These are phyloP conservation scores for Drechslerella stenobrocha DNA, from an alignment of 2,329 filamentous ascomycete species.

Conservation along the genomic window DNA sequence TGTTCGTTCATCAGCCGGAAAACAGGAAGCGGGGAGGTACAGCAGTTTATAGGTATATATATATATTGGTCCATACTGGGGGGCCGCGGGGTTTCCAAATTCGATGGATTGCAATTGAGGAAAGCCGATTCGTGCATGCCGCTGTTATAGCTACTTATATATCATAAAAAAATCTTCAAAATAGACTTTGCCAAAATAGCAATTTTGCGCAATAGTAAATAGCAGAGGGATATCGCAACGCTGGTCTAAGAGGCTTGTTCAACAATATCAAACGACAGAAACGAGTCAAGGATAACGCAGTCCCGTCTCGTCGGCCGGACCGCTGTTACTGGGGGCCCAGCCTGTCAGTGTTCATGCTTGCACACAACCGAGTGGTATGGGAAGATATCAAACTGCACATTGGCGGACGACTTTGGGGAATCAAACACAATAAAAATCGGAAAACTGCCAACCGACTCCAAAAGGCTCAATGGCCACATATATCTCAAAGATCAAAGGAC, in stretches of 20 bases:
- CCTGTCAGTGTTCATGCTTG: conserved; percentile 19
- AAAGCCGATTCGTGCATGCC: conserved; percentile 3
- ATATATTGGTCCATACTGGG: too few relatives aligned
- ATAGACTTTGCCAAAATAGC: background rate
- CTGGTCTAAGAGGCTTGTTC: conserved; percentile 35
- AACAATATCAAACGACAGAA: conserved; percentile 6
- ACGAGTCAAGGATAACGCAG: background rate
- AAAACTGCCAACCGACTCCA: conserved; percentile 40
- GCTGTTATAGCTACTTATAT: conserved; percentile 16
- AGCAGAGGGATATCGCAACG: conserved; percentile 34
- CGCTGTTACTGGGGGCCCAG: too few relatives aligned
- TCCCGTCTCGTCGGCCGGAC: background rate
- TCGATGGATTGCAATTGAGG: too few relatives aligned
- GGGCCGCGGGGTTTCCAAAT: conserved; percentile 1
- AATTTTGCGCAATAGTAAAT: background rate
- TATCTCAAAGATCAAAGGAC: background rate
- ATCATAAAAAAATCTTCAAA: background rate
- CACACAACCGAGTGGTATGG: conserved; percentile 39
- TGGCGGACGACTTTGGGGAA: conserved; percentile 27
- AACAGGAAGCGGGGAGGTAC: background rate
- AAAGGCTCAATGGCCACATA: background rate
- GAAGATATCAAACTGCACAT: conserved; percentile 16
- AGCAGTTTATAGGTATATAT: background rate
- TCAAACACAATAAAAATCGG: conserved; percentile 31
- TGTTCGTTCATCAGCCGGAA: background rate